These are phyloP conservation scores for Bruguiera sexangula DNA, from an alignment of 345 rosid species.

Conservation along the genomic window DNA sequence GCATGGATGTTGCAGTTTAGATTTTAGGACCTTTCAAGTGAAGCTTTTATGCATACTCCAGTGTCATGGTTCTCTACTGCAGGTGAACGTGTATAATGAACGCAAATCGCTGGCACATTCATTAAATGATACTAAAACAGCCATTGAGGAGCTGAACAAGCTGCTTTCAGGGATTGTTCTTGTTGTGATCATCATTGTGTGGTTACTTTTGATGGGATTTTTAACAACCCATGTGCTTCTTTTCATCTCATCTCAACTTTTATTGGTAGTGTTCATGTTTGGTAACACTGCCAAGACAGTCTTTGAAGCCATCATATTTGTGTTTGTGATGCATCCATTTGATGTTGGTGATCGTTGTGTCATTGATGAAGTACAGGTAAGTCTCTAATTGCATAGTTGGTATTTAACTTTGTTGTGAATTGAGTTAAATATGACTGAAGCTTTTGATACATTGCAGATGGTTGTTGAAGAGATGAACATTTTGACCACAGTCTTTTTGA, in stretches of 20 bases:
- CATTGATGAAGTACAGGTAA: conserved; percentile 71
- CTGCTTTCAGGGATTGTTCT: conserved; percentile 40
- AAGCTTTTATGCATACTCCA: not conserved
- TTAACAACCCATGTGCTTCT: conserved; percentile 47
- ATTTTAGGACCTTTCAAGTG: not conserved
- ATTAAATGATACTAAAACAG: conserved; percentile 63
- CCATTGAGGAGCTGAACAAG: conserved; percentile 64
- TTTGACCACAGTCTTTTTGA: conserved; percentile 21
- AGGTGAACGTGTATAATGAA: conserved; percentile 59
- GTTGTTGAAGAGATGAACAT: conserved; percentile 31
- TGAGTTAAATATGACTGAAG: not conserved
- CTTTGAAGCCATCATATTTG: conserved; percentile 72
- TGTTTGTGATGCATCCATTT: conserved; percentile 76
- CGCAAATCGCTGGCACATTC: conserved; percentile 59
- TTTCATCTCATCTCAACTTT: conserved; percentile 58
- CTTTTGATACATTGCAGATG: conserved; percentile 22
- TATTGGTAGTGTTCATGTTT: conserved; percentile 50
- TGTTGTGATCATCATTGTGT: conserved; percentile 36
- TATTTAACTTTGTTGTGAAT: not conserved
- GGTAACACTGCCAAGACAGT: conserved; percentile 57
- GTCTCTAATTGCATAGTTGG: not conserved
- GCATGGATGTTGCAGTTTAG: not conserved
- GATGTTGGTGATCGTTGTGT: conserved; percentile 87
- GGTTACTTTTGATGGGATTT: conserved; percentile 58
- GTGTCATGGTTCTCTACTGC: conserved; percentile 11